Evolutionary conservation across 2,329 filamentous ascomycete genomes (phyloP), one percentile per base, ranked within the genome.

Genomic region (Aspergillus caelatus): DNA sequence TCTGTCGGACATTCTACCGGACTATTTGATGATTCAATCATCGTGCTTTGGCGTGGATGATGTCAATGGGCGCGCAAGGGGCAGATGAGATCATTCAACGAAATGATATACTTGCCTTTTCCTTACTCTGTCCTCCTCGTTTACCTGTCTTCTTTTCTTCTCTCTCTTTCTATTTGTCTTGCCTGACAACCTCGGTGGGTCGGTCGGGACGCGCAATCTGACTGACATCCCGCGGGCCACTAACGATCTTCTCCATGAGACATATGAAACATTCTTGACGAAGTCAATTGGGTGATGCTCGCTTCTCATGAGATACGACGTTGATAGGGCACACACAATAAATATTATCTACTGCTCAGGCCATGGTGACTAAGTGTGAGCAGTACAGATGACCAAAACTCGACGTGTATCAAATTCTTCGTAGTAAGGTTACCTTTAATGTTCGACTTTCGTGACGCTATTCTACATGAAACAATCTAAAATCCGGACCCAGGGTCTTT

Each of bases 381-480:
- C 43, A 54, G 6, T 21, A 21, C 11, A 34, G 30, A 28, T 11
- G 26, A 28, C 16, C 19, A 23, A 19, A 23, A 55, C 7, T 55
- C n/a, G 32, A 39, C 23, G 21, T 36, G 52, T 55, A 39, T 55
- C n/a, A 54, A 55, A 55, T 12, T 23, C n/a, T 34, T 55, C 34
- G 30, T 39, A 36, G 52, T 23, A 55, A 32, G 26, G 48, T 52
- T 52, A 19, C 52, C 52, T 55, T 55, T 8, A 12, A n/a, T 36
- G 7, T 7, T 36, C n/a, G 6, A 39, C 32, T 32, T 26, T 34
- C 12, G 52, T 16, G 26, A 39, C 52, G 52, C 52, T 55, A 55
- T 55, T 55, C 11, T 55, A 55, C 12, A 39, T 55, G 52, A 55
- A 55, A 55, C 52, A 34, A 21, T 55, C 52, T 55, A 55, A 55